Base-by-base conservation (phyloP, 257 asterid species). In the Ilex asprella region DNA sequence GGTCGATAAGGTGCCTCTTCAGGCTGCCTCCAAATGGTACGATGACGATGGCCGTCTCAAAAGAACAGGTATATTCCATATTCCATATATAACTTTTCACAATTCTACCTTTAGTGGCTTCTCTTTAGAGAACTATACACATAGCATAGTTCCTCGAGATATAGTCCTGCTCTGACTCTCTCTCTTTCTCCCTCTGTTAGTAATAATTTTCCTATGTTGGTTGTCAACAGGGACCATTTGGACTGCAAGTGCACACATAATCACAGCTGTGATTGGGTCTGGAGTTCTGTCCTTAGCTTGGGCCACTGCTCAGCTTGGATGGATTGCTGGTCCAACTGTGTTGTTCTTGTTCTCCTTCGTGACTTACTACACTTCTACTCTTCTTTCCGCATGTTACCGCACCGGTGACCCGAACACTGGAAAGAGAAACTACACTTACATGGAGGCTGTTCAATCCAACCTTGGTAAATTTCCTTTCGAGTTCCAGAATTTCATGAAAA, bases 161-260 rank as follows among this genome's bases (percentile, higher is more conserved):
- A 21, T 21, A 6, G 21, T 50, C 13, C 21, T 50, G 55, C 13
- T 9, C 1, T 11, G 55, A 11, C 5, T 11, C 13, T n/a, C 5
- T 5, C 55, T 12, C 5, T 4, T 50, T 11, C 5, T 11, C 16
- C 13, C 55, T 14, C 55, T 50, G 55, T 50, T 6, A 7, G 5
- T 53, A 4, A 7, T 53, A 12, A 11, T 49, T n/a, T 49, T 49
- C 54, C 5, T 35, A 3, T 35, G 0, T 35, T 35, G 5, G 41
- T 1, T 35, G 41, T 53, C 2, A 15, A 15, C 11, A 53, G 57
- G 57, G 30, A 53, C 29, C 15, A 14, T 53, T 53, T 53, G 57
- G 57, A 53, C 57, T 6, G 57, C 57, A 10, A 53, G 57, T 53
- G 57, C 57, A 2, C 57, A 53, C 57, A 53, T 53, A 53, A 53